Percentiles rank a stretch among this genome's conserved stretches.
These are phyloP conservation scores for Entomortierella beljakovae DNA, from an alignment of 192 early-diverging fungal genomes.

Conservation along the genomic window DNA sequence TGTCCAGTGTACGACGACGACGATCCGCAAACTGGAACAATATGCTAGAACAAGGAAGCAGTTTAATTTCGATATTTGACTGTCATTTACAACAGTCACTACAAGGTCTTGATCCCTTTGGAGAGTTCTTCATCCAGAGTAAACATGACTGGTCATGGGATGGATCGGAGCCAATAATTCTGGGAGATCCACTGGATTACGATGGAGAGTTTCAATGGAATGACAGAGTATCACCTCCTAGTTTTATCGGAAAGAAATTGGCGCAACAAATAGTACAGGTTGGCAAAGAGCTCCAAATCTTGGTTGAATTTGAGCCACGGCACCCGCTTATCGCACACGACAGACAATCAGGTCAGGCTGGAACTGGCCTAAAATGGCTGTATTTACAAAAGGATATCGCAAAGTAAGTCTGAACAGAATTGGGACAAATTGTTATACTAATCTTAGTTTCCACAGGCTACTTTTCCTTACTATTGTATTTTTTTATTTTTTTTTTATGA, in stretches of 20 bases:
- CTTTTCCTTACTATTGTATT: too few relatives aligned
- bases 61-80: slow-evolving; percentile 24
- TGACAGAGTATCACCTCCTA: slow-evolving; percentile 5
- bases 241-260: slow-evolving; percentile 37
- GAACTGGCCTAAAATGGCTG: slow-evolving; percentile 24
- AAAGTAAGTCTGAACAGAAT: too few relatives aligned
- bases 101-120: slow-evolving; percentile 51
- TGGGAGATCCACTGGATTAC: slow-evolving; percentile 33
- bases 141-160: slow-evolving; percentile 39
- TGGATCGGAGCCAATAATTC: slow-evolving; percentile 16
- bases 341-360: background rate
- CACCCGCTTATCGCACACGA: slow-evolving; percentile 44
- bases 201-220: slow-evolving; percentile 19
- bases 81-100: slow-evolving; percentile 34
- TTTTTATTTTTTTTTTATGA: too few relatives aligned
- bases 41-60: background rate
- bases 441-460: too few relatives aligned
- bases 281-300: slow-evolving; percentile 56
- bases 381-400: slow-evolving; percentile 12
- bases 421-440: too few relatives aligned
- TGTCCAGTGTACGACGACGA: background rate
- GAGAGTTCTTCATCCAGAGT: slow-evolving; percentile 54
- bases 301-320: slow-evolving; percentile 38
- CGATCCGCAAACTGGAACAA: background rate
- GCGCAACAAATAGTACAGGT: slow-evolving; percentile 49